Evolutionary conservation across 2,329 filamentous ascomycete genomes (phyloP), one percentile per base, ranked within the genome.

Genomic region (Graphiopsis chlorocephala): DNA sequence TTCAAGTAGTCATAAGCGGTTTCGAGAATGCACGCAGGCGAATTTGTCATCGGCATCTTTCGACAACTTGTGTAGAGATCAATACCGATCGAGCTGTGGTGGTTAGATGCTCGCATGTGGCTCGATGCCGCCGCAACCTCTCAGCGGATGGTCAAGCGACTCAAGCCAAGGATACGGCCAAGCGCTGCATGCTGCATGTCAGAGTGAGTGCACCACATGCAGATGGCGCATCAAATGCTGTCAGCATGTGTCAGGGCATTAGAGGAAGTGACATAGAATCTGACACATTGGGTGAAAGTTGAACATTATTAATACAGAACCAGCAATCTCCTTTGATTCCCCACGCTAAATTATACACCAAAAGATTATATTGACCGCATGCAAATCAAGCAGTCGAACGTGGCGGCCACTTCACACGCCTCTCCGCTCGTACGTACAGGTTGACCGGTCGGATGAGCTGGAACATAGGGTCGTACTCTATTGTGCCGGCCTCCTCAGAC

Each of bases 381-480:
- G 50, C 50, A 4, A 31, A 29, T 33, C 29, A 56, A 56, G 53
- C 53, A 38, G n/a, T 25, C 31, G 53, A 56, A 20, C 53, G 31
- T 20, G 53, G 53, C 38, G 83, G 84, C 81, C 82, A 85, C 72
- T 81, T 81, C 23, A 78, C 77, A 28, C 84, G 77, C 70, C 74
- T 80, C 71, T 82, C 78, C 0, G 84, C 83, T 23, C 78, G 72
- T 1, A 85, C 82, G 66, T 84, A 86, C 55, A 86, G 63, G 70
- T 86, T 86, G 35, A 79, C 79, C 1, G 85, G 85, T 23, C 84
- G 72, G 65, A 87, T 85, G 1, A 87, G 73, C 76, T 85, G 83
- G 72, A 87, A 87, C 77, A 82, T 80, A 1, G 85, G 85, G 67
- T 87, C 85, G 55, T 87, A 87, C 63, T 86, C 84, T 42, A 20